Percentiles rank a stretch among this genome's conserved stretches.
These are phyloP conservation scores for Neophaeococcomyces aloes DNA, from an alignment of 2,329 filamentous ascomycete species.

Conservation along the genomic window DNA sequence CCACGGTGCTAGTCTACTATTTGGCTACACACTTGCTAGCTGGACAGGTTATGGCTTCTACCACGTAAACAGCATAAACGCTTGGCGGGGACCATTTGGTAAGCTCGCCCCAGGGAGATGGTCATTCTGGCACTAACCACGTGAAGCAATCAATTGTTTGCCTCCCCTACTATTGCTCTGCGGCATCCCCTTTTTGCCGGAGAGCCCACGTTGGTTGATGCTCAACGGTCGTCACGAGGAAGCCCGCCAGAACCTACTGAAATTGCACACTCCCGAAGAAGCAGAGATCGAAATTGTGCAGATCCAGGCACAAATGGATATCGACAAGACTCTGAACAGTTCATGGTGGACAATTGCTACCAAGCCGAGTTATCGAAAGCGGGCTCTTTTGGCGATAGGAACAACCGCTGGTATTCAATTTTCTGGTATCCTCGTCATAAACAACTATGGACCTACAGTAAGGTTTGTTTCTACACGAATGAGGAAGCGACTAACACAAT, in stretches of 20 bases:
- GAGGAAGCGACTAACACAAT: no score
- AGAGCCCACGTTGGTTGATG: constrained; percentile 16
- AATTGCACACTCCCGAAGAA: constrained; percentile 32
- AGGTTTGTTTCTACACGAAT: no score
- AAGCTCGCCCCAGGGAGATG: no score
- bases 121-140: no score
- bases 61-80: no score
- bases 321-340: constrained; percentile 15
- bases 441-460: constrained; percentile 35
- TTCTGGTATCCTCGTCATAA: constrained; percentile 39
- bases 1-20: constrained; percentile 14
- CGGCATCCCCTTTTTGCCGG: constrained; percentile 13
- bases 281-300: constrained; percentile 34
- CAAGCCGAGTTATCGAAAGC: constrained; percentile 17
- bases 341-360: constrained; percentile 14
- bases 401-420: constrained; percentile 20
- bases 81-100: no score
- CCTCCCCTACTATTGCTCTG: constrained; percentile 15
- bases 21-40: constrained; percentile 15
- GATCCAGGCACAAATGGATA: constrained; percentile 16
- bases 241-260: constrained; percentile 24
- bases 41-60: constrained; percentile 18
- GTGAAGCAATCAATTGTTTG: constrained; percentile 13
- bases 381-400: constrained; percentile 13
- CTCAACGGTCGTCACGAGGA: no score